These are phyloP conservation scores for Candida arabinofermentans DNA, from an alignment of 805 yeast species.

Conservation along the genomic window DNA sequence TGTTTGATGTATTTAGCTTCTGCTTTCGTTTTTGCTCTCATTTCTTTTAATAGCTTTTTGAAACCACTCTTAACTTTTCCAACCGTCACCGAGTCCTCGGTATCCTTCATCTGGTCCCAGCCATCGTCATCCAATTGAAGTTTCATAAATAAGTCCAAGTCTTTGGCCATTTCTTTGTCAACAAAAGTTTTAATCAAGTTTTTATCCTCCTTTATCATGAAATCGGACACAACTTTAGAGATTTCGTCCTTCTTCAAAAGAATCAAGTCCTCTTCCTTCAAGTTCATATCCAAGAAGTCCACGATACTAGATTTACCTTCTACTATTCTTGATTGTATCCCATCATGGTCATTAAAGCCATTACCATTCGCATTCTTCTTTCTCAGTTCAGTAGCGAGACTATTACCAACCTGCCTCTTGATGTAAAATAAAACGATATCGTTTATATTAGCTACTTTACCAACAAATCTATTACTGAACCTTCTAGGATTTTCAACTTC, in stretches of 20 bases:
- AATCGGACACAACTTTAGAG: constrained; percentile 64
- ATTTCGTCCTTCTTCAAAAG: constrained; percentile 74
- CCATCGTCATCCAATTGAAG: constrained; percentile 29
- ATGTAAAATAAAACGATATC: constrained; percentile 73
- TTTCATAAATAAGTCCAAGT: constrained; percentile 44
- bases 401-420: constrained; percentile 27
- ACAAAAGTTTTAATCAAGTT: constrained; percentile 62
- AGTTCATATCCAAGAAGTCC: constrained; percentile 56
- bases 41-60: constrained; percentile 25
- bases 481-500: constrained; percentile 89
- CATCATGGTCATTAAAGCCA: constrained; percentile 31
- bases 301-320: constrained; percentile 26
- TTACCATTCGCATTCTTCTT: constrained; percentile 10
- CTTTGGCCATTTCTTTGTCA: constrained; percentile 49
- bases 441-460: constrained; percentile 85
- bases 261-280: constrained; percentile 60
- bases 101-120: constrained; percentile 31
- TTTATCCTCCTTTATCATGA: constrained; percentile 82
- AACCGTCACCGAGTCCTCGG: constrained; percentile 8
- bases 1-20: neutral
- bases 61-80: constrained; percentile 26
- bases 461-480: constrained; percentile 87
- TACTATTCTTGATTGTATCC: constrained; percentile 18
- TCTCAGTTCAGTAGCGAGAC: constrained; percentile 13
- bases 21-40: constrained; percentile 14